Evolutionary conservation across 179 eudicot genomes (phyloP).

Genomic region (Drosera spatulata): DNA sequence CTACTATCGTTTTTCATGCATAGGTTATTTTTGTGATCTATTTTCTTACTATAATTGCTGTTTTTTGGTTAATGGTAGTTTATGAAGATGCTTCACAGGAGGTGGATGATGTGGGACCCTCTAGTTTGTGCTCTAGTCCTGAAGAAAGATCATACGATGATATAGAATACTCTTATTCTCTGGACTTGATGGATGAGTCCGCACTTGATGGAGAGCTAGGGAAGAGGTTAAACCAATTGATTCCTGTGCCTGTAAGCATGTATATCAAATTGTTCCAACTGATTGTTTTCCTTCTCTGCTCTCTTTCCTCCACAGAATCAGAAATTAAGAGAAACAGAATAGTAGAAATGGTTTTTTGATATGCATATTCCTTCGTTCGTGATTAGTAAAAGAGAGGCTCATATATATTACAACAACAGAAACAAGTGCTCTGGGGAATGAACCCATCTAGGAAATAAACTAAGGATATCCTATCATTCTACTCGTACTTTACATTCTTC

Average conservation of each 20-base stretch:
- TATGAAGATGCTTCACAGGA: constrained; percentile 30
- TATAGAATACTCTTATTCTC: constrained; percentile 52
- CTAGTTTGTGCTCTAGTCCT: constrained; percentile 66
- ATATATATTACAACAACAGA: too few species aligned
- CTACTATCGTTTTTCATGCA: constrained; percentile 1
- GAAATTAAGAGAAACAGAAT: too few species aligned
- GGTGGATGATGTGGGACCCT: constrained; percentile 35
- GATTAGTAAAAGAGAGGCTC: too few species aligned
- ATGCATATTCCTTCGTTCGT: too few species aligned
- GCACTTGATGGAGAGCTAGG: constrained; percentile 88
- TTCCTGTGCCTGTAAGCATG: constrained; percentile 73
- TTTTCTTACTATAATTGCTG: constrained; percentile 11
- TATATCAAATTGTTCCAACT: neutral
- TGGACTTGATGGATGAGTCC: constrained; percentile 34
- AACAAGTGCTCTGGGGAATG: too few species aligned
- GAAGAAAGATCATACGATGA: constrained; percentile 41
- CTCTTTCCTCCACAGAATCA: too few species aligned
- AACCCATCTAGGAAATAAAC: too few species aligned
- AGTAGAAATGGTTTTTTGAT: too few species aligned
- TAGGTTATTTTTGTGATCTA: constrained; percentile 3
- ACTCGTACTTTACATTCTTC: too few species aligned
- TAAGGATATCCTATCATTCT: too few species aligned
- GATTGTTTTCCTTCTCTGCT: neutral
- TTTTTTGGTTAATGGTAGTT: constrained; percentile 23
- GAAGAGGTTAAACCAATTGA: constrained; percentile 66